Percentiles rank a stretch among this genome's conserved stretches.
phyloP scores from a whole-genome alignment of 495 filamentous ascomycete genomes.

The Cladorrhinum samala region DNA sequence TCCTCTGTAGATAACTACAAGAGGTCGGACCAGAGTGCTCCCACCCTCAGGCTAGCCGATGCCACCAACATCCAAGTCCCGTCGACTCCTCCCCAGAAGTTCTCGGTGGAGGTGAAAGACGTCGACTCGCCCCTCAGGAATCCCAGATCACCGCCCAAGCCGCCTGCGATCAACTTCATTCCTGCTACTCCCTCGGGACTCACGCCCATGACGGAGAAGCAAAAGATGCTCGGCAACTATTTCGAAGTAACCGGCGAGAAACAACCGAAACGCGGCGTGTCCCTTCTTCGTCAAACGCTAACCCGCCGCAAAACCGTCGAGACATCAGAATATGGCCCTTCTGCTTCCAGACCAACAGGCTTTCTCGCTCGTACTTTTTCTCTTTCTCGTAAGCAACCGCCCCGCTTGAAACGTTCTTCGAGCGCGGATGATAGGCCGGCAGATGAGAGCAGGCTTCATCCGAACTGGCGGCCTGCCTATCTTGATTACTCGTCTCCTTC shows the following conservation, averaged over 20 bases:
- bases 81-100: constrained; percentile 41
- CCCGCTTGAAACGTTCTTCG: constrained; percentile 26
- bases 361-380: constrained; percentile 40
- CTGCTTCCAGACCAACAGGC: constrained; percentile 38
- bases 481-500: constrained; percentile 50
- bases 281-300: constrained; percentile 53
- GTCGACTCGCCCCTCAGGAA: constrained; percentile 69
- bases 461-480: constrained; percentile 74
- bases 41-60: constrained; percentile 30
- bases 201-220: constrained; percentile 49
- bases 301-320: constrained; percentile 44
- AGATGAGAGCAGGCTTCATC: constrained; percentile 59
- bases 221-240: constrained; percentile 46
- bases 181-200: constrained; percentile 61
- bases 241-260: constrained; percentile 33
- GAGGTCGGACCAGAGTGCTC: constrained; percentile 11
- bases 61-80: constrained; percentile 35
- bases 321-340: constrained; percentile 31
- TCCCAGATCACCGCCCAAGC: constrained; percentile 58
- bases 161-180: constrained; percentile 64
- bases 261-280: constrained; percentile 41
- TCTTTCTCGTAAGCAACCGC: constrained; percentile 28
- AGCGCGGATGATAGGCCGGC: constrained; percentile 35
- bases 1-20: constrained; percentile 23
- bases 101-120: constrained; percentile 35